Base-by-base conservation (phyloP, 2,329 filamentous ascomycete genomes). In the Pyrenophora tritici-repentis region DNA sequence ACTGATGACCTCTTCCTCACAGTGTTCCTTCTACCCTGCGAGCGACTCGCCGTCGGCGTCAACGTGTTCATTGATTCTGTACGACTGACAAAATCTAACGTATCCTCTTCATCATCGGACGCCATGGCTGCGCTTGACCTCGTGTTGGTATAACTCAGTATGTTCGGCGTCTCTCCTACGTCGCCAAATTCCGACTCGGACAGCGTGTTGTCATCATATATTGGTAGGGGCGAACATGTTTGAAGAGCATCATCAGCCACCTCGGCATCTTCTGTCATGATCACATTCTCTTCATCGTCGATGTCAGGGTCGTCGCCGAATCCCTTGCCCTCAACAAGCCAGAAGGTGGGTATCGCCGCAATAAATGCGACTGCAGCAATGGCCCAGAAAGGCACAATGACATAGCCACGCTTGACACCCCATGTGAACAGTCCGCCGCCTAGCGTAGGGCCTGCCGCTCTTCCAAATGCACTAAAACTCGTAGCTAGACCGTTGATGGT, bases 401-500 rank as follows among this genome's bases (percentile, higher is more conserved):
- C 80, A 67, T 90, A 93, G 0, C 90, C 90, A 24, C 81, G 77
- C 63, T 88, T 83, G 1, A 91, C 85, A 1, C 93, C 93, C 75
- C 83, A 85, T 0, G 85, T 88, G 67, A 96, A 97, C 0, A 86
- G 79, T 1, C 80, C 76, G 0, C 93, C 93, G 0, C 86, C 82
- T 29, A 88, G 72, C 0, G 89, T 89, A 0, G 94, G 93, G 0
- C 94, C 94, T 0, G 82, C 66, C 0, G 91, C 92, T 41, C 92
- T 80, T 1, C 92, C 93, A 4, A 97, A 73, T 0, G 90, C 91
- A 58, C 86, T 88, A 29, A 92, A 85, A 48, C 87, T 89, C 0
- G 92, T 96, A 0, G 91, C 92, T 55, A 96, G 86, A 2, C 93
- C 94, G 66, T 97, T 97, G 47, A 97, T 76, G 0, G 92, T 97